Percentiles rank a stretch among this genome's conserved stretches.
Evolutionary conservation across 305 asterid genomes (phyloP).

Genomic region (Ajuga reptans): DNA sequence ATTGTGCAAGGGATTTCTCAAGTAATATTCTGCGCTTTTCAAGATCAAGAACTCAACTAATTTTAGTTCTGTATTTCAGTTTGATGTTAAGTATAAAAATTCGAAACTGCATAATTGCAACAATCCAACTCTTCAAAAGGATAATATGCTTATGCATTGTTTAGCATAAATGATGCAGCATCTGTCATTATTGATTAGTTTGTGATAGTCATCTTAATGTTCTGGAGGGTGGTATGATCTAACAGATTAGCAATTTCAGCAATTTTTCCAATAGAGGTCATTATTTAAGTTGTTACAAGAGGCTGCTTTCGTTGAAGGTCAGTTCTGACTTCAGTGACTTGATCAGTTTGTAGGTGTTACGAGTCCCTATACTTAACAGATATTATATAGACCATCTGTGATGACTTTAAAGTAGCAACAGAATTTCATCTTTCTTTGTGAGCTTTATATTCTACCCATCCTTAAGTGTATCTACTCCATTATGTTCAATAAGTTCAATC

Average conservation of each 20-base stretch:
- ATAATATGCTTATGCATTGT: too few relatives aligned
- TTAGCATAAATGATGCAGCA: too few relatives aligned
- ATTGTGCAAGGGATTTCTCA: not conserved
- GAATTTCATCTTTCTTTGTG: not conserved
- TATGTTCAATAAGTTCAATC: not conserved
- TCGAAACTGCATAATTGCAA: too few relatives aligned
- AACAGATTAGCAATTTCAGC: not conserved
- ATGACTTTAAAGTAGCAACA: not conserved
- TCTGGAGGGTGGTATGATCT: too few relatives aligned
- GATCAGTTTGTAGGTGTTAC: too few relatives aligned
- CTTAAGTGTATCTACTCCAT: not conserved
- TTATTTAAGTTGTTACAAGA: not conserved
- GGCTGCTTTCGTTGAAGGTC: not conserved
- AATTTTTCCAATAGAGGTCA: not conserved
- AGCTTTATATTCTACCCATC: not conserved
- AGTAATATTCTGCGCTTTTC: not conserved
- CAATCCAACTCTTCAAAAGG: too few relatives aligned
- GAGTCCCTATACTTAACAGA: too few relatives aligned
- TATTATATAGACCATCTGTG: not conserved
- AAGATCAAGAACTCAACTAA: not conserved
- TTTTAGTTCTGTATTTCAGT: not conserved
- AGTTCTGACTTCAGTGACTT: too few relatives aligned
- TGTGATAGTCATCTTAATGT: too few relatives aligned
- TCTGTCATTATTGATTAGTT: too few relatives aligned
- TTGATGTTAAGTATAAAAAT: too few relatives aligned